Percentiles rank a stretch among this genome's conserved stretches.
Evolutionary conservation across 2,329 filamentous ascomycete genomes (phyloP).

Genomic region (Myriosclerotinia curreyana): DNA sequence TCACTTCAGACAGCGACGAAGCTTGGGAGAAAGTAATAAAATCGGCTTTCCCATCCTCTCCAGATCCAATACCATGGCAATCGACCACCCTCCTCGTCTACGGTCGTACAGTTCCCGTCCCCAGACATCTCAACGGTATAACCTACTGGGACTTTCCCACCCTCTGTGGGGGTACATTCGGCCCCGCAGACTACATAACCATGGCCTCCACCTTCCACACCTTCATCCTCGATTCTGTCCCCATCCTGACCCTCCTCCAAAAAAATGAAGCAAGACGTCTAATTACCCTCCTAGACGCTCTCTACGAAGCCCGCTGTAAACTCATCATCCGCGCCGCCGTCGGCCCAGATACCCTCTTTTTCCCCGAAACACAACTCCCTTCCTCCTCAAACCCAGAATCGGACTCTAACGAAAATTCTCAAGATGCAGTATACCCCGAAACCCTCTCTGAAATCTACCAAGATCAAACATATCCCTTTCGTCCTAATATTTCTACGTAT

Average conservation of each 20-base stretch:
- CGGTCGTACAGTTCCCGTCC: conserved; percentile 59
- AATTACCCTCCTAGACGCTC: conserved; percentile 75
- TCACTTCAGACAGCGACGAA: conserved; percentile 28
- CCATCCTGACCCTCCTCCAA: conserved; percentile 61
- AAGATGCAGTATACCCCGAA: conserved; percentile 60
- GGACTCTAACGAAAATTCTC: conserved; percentile 40
- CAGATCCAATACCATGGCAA: conserved; percentile 43
- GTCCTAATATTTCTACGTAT: conserved; percentile 73
- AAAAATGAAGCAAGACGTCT: conserved; percentile 81
- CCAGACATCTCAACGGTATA: conserved; percentile 54
- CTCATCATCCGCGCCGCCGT: conserved; percentile 65
- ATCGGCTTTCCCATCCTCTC: conserved; percentile 27
- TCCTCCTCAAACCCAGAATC: conserved; percentile 34
- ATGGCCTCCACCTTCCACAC: conserved; percentile 79
- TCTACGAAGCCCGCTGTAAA: conserved; percentile 80
- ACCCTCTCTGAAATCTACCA: conserved; percentile 73
- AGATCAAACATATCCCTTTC: conserved; percentile 71
- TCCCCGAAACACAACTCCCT: conserved; percentile 53
- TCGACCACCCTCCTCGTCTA: conserved; percentile 53
- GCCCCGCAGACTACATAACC: conserved; percentile 79
- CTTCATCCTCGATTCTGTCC: conserved; percentile 68
- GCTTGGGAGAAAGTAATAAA: conserved; percentile 33
- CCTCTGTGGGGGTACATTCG: conserved; percentile 63
- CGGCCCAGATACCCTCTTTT: conserved; percentile 73
- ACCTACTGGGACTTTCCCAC: conserved; percentile 66